These are phyloP conservation scores for Pelargonium citronellum DNA, from an alignment of 441 rosid genomes.

Conservation along the genomic window DNA sequence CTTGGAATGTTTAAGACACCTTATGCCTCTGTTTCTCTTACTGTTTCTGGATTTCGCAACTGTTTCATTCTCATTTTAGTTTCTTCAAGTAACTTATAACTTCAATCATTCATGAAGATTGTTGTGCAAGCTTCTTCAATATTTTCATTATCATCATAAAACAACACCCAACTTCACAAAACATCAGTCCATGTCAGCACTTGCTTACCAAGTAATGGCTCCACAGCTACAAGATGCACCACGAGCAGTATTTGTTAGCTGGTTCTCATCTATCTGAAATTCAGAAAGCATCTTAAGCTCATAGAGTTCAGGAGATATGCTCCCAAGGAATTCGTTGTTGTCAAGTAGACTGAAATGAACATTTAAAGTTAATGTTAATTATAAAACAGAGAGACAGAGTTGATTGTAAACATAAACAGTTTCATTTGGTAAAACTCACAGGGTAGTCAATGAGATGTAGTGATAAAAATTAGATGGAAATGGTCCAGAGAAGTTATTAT, in stretches of 20 bases:
- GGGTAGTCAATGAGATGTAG: conserved; percentile 39
- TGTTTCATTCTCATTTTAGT: background rate
- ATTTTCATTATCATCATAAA: too few relatives aligned
- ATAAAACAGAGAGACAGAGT: background rate
- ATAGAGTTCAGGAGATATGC: conserved; percentile 34
- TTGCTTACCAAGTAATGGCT: conserved; percentile 28
- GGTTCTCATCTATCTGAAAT: conserved; percentile 36
- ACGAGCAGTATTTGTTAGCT: conserved; percentile 19
- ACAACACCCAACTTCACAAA: too few relatives aligned
- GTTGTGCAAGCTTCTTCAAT: background rate
- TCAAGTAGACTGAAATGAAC: conserved; percentile 45
- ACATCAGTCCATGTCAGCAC: background rate
- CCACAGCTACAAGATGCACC: conserved; percentile 25
- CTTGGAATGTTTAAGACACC: background rate
- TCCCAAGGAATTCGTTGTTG: conserved; percentile 42
- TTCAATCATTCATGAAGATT: background rate
- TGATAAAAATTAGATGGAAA: conserved; percentile 42
- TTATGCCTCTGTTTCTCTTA: background rate
- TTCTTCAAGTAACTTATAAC: background rate
- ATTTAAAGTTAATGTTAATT: conserved; percentile 14
- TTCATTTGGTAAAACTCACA: conserved; percentile 31
- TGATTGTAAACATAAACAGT: background rate
- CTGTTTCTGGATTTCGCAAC: background rate
- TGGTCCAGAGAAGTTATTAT: conserved; percentile 63
- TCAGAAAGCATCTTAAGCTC: conserved; percentile 41